Conservation (phyloP, 441 rosid species). For the Cnidoscolus chayamansa region DNA sequence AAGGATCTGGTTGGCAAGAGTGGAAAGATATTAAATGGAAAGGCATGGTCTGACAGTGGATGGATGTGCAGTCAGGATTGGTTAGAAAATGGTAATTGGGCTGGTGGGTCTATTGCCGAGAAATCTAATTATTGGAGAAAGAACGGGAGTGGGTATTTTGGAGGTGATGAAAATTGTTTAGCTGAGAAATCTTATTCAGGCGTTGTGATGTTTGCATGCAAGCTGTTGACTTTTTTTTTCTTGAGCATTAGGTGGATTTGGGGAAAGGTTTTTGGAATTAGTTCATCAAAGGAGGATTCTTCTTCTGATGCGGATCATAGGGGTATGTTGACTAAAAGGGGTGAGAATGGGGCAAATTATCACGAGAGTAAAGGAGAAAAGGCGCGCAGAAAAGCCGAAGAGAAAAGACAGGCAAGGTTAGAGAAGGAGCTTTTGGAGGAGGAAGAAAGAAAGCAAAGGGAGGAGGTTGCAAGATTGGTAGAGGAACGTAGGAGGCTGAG, state of each 20-base stretch:
- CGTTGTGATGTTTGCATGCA: conserved; percentile 61
- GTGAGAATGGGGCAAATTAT: conserved; percentile 54
- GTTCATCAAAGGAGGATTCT: conserved; percentile 60
- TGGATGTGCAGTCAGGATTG: conserved; percentile 79
- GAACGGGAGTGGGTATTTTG: conserved; percentile 55
- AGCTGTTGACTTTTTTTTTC: conserved; percentile 62
- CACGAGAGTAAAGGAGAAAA: conserved; percentile 79
- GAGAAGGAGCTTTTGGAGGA: conserved; percentile 86
- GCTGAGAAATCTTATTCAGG: conserved; percentile 73
- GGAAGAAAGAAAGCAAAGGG: conserved; percentile 93
- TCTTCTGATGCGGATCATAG: conserved; percentile 58
- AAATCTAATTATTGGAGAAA: conserved; percentile 52
- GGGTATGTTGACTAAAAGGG: conserved; percentile 59
- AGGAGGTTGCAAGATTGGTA: conserved; percentile 91
- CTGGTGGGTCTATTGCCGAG: conserved; percentile 44
- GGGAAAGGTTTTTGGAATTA: conserved; percentile 81
- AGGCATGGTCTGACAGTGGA: conserved; percentile 75
- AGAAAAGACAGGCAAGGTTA: conserved; percentile 91
- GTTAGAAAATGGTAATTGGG: conserved; percentile 72
- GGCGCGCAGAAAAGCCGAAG: conserved; percentile 97
- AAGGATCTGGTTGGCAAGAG: conserved; percentile 88
- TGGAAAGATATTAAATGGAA: conserved; percentile 77
- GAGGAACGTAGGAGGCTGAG: conserved; percentile 84
- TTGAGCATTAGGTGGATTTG: conserved; percentile 88
- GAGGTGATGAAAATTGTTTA: conserved; percentile 77